Percentiles rank a stretch among this genome's conserved stretches.
Evolutionary conservation across 208 protist species (phyloP).

Genomic region (Willaertia magna): DNA sequence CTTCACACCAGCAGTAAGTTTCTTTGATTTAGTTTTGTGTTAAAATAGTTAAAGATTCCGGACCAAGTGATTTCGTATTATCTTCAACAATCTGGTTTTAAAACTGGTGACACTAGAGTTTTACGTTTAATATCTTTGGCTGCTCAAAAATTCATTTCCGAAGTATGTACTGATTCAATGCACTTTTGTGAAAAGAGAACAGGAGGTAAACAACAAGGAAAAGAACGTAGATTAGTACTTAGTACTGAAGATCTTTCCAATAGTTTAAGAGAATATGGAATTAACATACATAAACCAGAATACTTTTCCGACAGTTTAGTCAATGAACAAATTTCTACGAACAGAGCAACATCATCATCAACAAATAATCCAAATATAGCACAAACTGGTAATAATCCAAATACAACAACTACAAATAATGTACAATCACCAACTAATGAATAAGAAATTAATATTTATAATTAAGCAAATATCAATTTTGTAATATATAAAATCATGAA

Average conservation of each 20-base stretch:
- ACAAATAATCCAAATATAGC: neutral
- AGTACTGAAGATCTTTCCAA: neutral
- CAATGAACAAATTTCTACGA: neutral
- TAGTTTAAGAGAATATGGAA: neutral
- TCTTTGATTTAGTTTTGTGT: neutral
- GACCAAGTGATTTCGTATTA: neutral
- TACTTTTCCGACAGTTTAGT: neutral
- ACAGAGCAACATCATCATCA: neutral
- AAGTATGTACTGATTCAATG: neutral
- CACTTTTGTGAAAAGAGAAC: neutral
- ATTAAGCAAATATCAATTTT: too few relatives aligned
- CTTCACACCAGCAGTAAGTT: neutral
- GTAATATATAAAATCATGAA: too few relatives aligned
- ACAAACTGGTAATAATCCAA: too few relatives aligned
- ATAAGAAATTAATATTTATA: too few relatives aligned
- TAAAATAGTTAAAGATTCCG: neutral
- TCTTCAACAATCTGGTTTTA: neutral
- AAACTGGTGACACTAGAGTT: neutral
- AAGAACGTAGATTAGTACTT: neutral
- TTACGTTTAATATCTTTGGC: neutral
- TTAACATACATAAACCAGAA: neutral
- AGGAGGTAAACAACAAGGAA: neutral
- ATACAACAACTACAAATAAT: too few relatives aligned
- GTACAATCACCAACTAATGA: too few relatives aligned
- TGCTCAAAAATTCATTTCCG: constrained; percentile 1